Conservation (phyloP, 176 grass and related monocot species). For the Carex pumila region DNA sequence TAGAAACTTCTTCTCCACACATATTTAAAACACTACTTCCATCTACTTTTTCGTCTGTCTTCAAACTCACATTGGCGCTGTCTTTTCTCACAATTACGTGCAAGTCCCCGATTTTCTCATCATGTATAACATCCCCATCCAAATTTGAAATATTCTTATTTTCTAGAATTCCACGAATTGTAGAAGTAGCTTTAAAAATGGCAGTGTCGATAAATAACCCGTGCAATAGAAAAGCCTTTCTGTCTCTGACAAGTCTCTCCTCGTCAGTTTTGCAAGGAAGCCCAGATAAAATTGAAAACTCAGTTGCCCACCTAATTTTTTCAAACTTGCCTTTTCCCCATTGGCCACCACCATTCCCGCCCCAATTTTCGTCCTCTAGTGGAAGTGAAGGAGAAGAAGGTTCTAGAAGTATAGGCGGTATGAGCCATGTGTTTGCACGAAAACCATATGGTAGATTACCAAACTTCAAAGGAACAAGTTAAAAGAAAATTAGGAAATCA, state of each 20-base stretch:
- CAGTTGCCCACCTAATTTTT: conserved; percentile 57
- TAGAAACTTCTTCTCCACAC: conserved; percentile 43
- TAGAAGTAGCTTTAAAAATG: conserved; percentile 73
- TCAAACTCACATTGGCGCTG: conserved; percentile 51
- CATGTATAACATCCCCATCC: conserved; percentile 41
- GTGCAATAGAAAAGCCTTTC: conserved; percentile 93
- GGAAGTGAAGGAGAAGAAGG: conserved; percentile 51
- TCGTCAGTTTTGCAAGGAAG: conserved; percentile 86
- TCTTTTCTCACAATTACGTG: conserved; percentile 68
- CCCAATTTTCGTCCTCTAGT: conserved; percentile 79
- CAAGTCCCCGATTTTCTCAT: conserved; percentile 67
- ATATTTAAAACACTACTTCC: conserved; percentile 34
- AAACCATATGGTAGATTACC: conserved; percentile 96
- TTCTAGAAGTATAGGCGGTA: conserved; percentile 65
- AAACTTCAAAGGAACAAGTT: conserved; percentile 41
- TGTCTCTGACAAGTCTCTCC: conserved; percentile 77
- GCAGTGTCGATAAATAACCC: conserved; percentile 83
- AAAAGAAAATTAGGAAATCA: conserved; percentile 14
- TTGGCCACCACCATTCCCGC: conserved; percentile 66
- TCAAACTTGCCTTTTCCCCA: conserved; percentile 57
- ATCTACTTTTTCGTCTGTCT: conserved; percentile 70
- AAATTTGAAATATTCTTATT: conserved; percentile 11
- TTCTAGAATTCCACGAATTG: conserved; percentile 40
- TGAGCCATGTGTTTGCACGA: conserved; percentile 98
- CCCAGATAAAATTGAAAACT: conserved; percentile 64